Conservation (phyloP, 2,329 filamentous ascomycete species). For the Beauveria sp. region DNA sequence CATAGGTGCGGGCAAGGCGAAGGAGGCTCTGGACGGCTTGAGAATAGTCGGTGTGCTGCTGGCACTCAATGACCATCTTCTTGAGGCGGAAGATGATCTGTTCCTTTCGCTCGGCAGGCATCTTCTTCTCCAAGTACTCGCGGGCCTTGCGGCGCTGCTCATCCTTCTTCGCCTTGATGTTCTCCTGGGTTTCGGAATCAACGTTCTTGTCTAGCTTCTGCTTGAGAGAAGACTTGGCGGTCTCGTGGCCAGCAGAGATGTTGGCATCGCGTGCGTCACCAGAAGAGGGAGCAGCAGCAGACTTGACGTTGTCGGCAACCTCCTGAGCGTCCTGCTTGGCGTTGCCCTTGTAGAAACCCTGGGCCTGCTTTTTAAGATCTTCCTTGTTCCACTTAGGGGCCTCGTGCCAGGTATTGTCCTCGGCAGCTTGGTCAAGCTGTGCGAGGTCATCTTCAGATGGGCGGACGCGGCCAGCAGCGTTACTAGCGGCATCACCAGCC, state of each 20-base stretch:
- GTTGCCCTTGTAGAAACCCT: constrained; percentile 50
- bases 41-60: constrained; percentile 90
- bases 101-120: constrained; percentile 87
- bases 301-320: constrained; percentile 48
- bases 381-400: constrained; percentile 67
- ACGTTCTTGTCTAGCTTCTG: constrained; percentile 54
- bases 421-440: constrained; percentile 75
- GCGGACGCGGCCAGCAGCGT: constrained; percentile 65
- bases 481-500: constrained; percentile 78
- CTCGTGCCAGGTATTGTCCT: constrained; percentile 92
- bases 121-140: constrained; percentile 76
- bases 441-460: constrained; percentile 69
- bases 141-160: constrained; percentile 44
- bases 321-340: constrained; percentile 52
- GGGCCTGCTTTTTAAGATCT: constrained; percentile 60
- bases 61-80: constrained; percentile 97
- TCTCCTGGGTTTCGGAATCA: constrained; percentile 55
- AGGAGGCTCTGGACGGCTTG: constrained; percentile 85
- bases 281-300: constrained; percentile 41
- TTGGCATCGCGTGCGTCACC: constrained; percentile 43
- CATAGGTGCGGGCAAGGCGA: constrained; percentile 76
- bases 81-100: constrained; percentile 86
- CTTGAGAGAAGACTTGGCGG: constrained; percentile 38
- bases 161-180: constrained; percentile 34
- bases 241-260: constrained; percentile 33